A percentile compares a stretch with the other conserved stretches of the same genome.
Evolutionary conservation across 306 rosid genomes (phyloP).

Genomic region (Vigna hirtella): DNA sequence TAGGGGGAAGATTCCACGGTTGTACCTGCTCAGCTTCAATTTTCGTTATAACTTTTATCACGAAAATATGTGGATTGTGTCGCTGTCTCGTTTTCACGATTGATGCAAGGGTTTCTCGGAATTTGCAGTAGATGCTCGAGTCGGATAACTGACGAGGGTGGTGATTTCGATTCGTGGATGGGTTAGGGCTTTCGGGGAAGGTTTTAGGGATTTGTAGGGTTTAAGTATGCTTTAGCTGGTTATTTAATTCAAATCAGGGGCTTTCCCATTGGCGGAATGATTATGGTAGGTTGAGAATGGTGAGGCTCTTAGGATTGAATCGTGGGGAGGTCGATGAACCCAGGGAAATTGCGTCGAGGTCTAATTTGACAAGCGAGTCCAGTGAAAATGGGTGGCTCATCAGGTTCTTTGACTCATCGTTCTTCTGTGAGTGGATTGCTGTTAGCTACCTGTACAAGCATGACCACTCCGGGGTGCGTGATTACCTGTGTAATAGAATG

Average conservation of each 20-base stretch:
- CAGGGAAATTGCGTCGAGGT: conserved; percentile 76
- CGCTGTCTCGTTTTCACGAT: conserved; percentile 8
- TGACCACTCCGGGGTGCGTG: conserved; percentile 92
- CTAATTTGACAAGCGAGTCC: conserved; percentile 60
- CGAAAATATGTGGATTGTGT: conserved; percentile 10
- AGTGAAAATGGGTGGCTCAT: conserved; percentile 99
- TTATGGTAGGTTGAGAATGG: conserved; percentile 76
- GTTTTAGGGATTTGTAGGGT: conserved; percentile 54
- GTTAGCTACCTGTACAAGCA: conserved; percentile 97
- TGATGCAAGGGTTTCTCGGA: conserved; percentile 42
- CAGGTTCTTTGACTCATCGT: conserved; percentile 94
- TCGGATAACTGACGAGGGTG: conserved; percentile 43
- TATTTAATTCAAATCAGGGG: conserved; percentile 40
- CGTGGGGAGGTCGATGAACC: conserved; percentile 72
- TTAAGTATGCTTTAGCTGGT: conserved; percentile 45
- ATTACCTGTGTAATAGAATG: conserved; percentile 95
- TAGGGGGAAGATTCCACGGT: conserved; percentile 21
- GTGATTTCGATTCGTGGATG: neutral
- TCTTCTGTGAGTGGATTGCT: conserved; percentile 99
- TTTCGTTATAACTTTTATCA: conserved; percentile 14
- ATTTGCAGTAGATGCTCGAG: conserved; percentile 36
- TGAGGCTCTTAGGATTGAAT: conserved; percentile 81
- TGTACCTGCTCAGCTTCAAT: conserved; percentile 29
- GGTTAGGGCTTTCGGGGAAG: conserved; percentile 56
- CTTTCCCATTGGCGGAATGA: conserved; percentile 45